Conservation (phyloP, 257 asterid genomes). For the Jasminum sambac region DNA sequence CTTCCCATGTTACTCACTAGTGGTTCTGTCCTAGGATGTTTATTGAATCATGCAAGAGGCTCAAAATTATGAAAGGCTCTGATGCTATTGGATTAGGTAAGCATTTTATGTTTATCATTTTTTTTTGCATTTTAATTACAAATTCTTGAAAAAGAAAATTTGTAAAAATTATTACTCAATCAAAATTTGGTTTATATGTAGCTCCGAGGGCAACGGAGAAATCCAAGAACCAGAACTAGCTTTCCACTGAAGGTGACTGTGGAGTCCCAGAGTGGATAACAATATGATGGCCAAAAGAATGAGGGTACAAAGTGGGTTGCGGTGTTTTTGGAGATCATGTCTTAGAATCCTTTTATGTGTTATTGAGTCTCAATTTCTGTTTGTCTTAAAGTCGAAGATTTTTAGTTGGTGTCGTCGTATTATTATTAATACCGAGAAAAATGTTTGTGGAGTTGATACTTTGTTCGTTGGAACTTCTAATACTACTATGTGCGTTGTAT, state of each 20-base stretch:
- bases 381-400: constrained; percentile 24
- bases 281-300: not conserved
- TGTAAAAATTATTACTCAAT: too few relatives aligned
- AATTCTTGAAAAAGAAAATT: too few relatives aligned
- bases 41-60: constrained; percentile 66
- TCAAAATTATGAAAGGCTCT: constrained; percentile 77
- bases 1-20: not conserved
- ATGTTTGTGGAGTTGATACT: constrained; percentile 37
- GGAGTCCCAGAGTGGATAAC: constrained; percentile 8
- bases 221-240: constrained; percentile 53
- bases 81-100: constrained; percentile 84
- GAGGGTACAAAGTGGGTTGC: constrained; percentile 23
- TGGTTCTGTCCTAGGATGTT: constrained; percentile 54
- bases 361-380: constrained; percentile 25
- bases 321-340: constrained; percentile 15
- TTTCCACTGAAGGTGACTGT: constrained; percentile 9
- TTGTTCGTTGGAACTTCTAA: constrained; percentile 21
- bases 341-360: constrained; percentile 12
- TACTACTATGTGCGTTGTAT: constrained; percentile 17
- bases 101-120: constrained; percentile 11
- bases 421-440: constrained; percentile 16
- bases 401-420: constrained; percentile 22
- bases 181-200: constrained; percentile 24
- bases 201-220: constrained; percentile 59
- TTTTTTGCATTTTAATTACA: not conserved